Evolutionary conservation across 768 basidiomycete species (phyloP).

Genomic region (Suillus paluster): DNA sequence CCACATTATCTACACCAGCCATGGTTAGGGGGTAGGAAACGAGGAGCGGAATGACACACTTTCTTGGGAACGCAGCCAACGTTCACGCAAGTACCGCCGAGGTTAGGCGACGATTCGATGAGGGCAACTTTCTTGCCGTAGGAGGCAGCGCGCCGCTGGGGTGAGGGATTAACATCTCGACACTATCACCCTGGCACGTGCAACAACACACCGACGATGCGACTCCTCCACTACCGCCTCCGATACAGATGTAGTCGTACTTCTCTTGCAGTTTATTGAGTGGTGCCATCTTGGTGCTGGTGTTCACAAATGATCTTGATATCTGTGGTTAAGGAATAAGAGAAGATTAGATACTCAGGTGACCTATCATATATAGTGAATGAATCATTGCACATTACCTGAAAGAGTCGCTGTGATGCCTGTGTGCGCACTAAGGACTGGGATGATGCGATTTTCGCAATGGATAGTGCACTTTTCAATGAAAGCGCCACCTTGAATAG

Average conservation of each 20-base stretch:
- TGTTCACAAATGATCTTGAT: slow-evolving; percentile 48
- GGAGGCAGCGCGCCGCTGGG: slow-evolving; percentile 86
- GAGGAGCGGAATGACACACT: slow-evolving; percentile 41
- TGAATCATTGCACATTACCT: slow-evolving; percentile 28
- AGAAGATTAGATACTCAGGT: slow-evolving; percentile 2
- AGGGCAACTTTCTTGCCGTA: slow-evolving; percentile 95
- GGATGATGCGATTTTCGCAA: slow-evolving; percentile 20
- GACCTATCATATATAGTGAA: neutral
- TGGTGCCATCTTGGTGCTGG: slow-evolving; percentile 67
- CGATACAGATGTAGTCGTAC: slow-evolving; percentile 88
- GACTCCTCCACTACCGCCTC: slow-evolving; percentile 93
- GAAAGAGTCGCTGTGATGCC: slow-evolving; percentile 26
- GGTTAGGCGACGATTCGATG: slow-evolving; percentile 71
- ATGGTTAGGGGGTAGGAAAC: slow-evolving; percentile 4
- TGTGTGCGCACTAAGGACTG: slow-evolving; percentile 9
- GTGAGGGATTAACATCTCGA: neutral
- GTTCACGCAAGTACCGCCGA: slow-evolving; percentile 98
- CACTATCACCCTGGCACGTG: slow-evolving; percentile 29
- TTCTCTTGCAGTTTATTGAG: slow-evolving; percentile 67
- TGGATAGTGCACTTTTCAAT: slow-evolving; percentile 10
- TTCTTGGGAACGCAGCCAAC: slow-evolving; percentile 99
- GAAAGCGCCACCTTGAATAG: slow-evolving; percentile 14
- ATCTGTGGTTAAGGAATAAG: slow-evolving; percentile 37
- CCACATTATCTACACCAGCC: slow-evolving; percentile 86
- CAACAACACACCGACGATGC: slow-evolving; percentile 74